Percentiles rank a stretch among this genome's conserved stretches.
Conservation (phyloP, 805 yeast genomes). For the Starmerella stellata region DNA sequence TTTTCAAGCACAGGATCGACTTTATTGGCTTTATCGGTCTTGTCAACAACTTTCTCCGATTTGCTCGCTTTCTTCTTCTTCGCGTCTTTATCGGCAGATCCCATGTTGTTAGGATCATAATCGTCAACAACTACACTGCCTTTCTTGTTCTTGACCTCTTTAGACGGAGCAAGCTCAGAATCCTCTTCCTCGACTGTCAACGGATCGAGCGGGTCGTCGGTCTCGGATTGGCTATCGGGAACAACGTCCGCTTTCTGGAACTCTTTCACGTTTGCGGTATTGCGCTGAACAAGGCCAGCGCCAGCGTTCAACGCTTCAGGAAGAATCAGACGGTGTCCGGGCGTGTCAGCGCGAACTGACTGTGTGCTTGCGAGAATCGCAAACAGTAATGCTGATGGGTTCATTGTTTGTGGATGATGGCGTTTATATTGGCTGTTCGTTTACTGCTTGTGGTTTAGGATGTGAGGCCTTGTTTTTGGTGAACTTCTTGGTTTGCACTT, state of each 20-base stretch:
- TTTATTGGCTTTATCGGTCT: not conserved
- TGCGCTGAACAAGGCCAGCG: too few species aligned
- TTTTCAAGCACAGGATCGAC: not conserved
- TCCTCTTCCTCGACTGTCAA: slow-evolving; percentile 1
- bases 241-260: slow-evolving; percentile 1
- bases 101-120: slow-evolving; percentile 22
- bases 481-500: too few species aligned
- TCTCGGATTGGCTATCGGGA: slow-evolving; percentile 7
- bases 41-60: not conserved
- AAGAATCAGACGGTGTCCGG: too few species aligned
- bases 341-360: too few species aligned
- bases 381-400: too few species aligned
- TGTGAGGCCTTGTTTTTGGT: too few species aligned
- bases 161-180: not conserved
- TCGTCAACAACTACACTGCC: slow-evolving; percentile 23
- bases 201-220: slow-evolving; percentile 1
- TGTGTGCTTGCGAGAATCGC: not conserved
- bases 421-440: too few species aligned
- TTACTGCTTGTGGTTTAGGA: too few species aligned
- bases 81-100: not conserved
- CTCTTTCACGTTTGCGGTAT: too few species aligned
- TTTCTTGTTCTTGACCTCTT: slow-evolving; percentile 12
- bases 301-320: too few species aligned
- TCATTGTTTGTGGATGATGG: too few species aligned
- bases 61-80: not conserved